Evolutionary conservation across 768 basidiomycete species (phyloP).

Genomic region (Leccinum truebloodii): DNA sequence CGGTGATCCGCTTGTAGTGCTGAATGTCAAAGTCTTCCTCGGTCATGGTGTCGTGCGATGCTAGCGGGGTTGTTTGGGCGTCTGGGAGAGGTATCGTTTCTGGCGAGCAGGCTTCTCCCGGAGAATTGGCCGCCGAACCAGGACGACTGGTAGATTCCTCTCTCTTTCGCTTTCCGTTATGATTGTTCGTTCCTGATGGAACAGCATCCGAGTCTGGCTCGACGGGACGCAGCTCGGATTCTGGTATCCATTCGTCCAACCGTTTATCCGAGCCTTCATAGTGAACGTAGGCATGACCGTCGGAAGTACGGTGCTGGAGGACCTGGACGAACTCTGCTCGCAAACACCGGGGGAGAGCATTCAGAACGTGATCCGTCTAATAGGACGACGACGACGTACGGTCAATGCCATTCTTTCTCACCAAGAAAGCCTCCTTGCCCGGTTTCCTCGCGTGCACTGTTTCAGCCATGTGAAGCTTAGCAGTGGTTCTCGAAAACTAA

Average conservation of each 20-base stretch:
- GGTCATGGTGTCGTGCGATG: conserved; percentile 44
- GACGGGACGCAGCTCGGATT: conserved; percentile 36
- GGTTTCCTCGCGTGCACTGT: conserved; percentile 9
- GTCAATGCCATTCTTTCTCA: conserved; percentile 36
- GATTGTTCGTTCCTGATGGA: conserved; percentile 28
- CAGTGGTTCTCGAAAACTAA: conserved; percentile 3
- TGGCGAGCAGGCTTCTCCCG: conserved; percentile 25
- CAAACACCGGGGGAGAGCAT: conserved; percentile 7
- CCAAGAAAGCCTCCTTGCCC: conserved; percentile 20
- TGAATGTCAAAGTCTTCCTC: conserved; percentile 73
- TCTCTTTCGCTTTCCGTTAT: conserved; percentile 39
- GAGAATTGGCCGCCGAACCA: conserved; percentile 21
- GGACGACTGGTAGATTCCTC: conserved; percentile 16
- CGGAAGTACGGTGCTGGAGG: conserved; percentile 45
- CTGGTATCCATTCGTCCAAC: conserved; percentile 72
- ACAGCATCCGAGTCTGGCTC: conserved; percentile 27
- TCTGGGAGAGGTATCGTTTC: conserved; percentile 12
- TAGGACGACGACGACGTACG: conserved; percentile 33
- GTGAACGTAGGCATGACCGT: conserved; percentile 66
- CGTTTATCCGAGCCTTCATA: conserved; percentile 70
- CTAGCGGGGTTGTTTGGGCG: conserved; percentile 12
- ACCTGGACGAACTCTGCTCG: conserved; percentile 49
- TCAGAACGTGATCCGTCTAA: conserved; percentile 12
- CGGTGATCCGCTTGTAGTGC: conserved; percentile 65
- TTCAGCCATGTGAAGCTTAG: conserved; percentile 22